Evolutionary conservation across 1,284 basidiomycete genomes (phyloP).

Genomic region (Tilletia caries): DNA sequence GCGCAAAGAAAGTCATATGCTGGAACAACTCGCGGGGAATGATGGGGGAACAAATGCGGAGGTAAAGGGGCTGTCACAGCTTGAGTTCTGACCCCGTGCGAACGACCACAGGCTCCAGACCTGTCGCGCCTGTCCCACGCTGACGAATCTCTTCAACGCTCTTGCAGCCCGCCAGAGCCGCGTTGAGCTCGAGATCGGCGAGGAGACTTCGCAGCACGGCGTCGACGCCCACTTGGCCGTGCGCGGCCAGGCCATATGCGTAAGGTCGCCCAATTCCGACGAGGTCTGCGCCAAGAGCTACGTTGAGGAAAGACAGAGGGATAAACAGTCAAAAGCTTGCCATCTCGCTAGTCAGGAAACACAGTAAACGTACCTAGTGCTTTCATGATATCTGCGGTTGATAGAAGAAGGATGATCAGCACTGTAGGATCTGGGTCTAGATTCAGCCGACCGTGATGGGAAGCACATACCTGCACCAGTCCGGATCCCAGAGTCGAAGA

Average conservation of each 20-base stretch:
- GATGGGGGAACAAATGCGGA: too few species aligned
- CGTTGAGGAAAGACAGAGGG: not conserved
- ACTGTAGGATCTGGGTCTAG: not conserved
- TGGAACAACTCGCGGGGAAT: too few species aligned
- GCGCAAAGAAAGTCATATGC: too few species aligned
- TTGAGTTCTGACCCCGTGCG: conserved; percentile 3
- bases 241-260: conserved; percentile 41
- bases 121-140: conserved; percentile 1
- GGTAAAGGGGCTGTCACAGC: not conserved
- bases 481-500: conserved; percentile 46
- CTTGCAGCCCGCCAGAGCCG: conserved; percentile 16
- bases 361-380: conserved; percentile 24
- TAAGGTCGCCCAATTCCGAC: conserved; percentile 47
- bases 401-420: not conserved
- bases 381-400: conserved; percentile 35
- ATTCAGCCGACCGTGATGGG: too few species aligned
- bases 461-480: conserved; percentile 26
- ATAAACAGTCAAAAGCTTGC: not conserved
- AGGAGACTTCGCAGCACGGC: conserved; percentile 38
- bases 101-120: not conserved
- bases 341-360: not conserved
- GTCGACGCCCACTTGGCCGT: conserved; percentile 41
- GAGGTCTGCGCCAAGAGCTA: conserved; percentile 39
- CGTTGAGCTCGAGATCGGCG: conserved; percentile 27
- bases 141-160: conserved; percentile 13